Base-by-base conservation (phyloP, 83 land plant species). In the Isoetes engelmannii region DNA sequence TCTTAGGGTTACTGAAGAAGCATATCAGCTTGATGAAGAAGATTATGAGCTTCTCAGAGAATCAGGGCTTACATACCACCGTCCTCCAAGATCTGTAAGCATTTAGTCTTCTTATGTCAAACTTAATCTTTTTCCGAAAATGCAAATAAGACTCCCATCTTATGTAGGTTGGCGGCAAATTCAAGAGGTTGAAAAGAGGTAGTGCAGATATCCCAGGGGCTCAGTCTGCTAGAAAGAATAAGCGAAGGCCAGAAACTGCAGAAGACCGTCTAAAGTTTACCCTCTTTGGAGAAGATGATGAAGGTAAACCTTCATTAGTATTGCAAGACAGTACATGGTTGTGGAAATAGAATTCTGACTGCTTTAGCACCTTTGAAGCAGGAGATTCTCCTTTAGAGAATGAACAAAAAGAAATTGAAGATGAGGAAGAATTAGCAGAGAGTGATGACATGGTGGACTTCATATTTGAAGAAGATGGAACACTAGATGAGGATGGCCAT, bases 391-490 rank as follows among this genome's bases (percentile, higher is more conserved):
- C 89, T 57, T 94, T 89, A 63, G 92, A 88, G 53, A 91, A 91
- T 48, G 89, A 88, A 47, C 80, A 81, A 50, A 92, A 80, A 62
- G 87, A 84, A 28, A 87, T 83, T 60, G 87, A 58, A 5, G 91
- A 85, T 37, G 78, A 81, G 37, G 37, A 28, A 2, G 37, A 28
- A 60, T 89, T 87, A n/a, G 95, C 87, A 19, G 96, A 90, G 51
- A 96, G 90, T 84, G 69, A 67, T 28, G 98, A 93, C 66, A 87
- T 93, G 98, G 89, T 87, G 8, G 98, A 93, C 75, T 93, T 93
- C 45, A 93, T 93, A 61, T 96, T 93, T 12, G 96, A 89, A 47
- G 98, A 92, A 65, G 97, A 92, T 63, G 93, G 85, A 61, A 28
- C 37, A 28, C 13, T 44, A 44, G 97, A 92, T 75, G 96, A 84